phyloP scores from a whole-genome alignment of 2,329 filamentous ascomycete species.

The Neopestalotiopsis sp. region DNA sequence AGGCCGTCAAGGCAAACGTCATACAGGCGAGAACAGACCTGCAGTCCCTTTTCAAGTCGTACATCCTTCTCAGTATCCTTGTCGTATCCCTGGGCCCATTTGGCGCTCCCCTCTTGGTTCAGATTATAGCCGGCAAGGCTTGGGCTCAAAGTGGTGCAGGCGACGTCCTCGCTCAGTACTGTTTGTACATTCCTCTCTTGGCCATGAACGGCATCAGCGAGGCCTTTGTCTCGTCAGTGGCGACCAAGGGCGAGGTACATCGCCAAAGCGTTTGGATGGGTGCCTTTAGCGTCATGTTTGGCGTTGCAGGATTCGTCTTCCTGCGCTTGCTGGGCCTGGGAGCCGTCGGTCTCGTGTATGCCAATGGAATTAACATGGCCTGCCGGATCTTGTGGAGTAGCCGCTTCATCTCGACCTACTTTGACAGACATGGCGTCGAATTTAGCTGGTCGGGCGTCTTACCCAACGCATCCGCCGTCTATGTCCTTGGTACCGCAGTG shows the following conservation, averaged over 20 bases:
- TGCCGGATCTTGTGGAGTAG: conserved; percentile 84
- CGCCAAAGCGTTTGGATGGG: conserved; percentile 85
- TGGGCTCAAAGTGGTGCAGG: conserved; percentile 81
- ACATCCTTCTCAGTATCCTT: conserved; percentile 74
- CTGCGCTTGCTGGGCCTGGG: conserved; percentile 73
- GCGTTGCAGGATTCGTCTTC: conserved; percentile 74
- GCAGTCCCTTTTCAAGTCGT: conserved; percentile 70
- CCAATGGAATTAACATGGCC: conserved; percentile 89
- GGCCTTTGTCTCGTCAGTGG: conserved; percentile 89
- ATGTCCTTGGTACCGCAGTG: conserved; percentile 50
- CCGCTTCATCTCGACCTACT: conserved; percentile 72
- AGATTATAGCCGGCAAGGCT: conserved; percentile 74
- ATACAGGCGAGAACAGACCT: conserved; percentile 59
- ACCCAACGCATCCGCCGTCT: conserved; percentile 48
- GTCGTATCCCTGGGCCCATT: conserved; percentile 75
- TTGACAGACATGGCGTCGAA: conserved; percentile 50
- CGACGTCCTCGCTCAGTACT: conserved; percentile 78
- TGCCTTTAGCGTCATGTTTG: conserved; percentile 79
- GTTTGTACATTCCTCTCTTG: conserved; percentile 91
- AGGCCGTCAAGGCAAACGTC: conserved; percentile 36
- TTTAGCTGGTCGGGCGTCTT: conserved; percentile 49
- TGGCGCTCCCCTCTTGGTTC: conserved; percentile 75
- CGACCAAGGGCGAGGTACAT: conserved; percentile 75
- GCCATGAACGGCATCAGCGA: conserved; percentile 92
- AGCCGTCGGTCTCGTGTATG: conserved; percentile 80